Conservation (phyloP, 345 rosid genomes). For the Rhodamnia argentea region DNA sequence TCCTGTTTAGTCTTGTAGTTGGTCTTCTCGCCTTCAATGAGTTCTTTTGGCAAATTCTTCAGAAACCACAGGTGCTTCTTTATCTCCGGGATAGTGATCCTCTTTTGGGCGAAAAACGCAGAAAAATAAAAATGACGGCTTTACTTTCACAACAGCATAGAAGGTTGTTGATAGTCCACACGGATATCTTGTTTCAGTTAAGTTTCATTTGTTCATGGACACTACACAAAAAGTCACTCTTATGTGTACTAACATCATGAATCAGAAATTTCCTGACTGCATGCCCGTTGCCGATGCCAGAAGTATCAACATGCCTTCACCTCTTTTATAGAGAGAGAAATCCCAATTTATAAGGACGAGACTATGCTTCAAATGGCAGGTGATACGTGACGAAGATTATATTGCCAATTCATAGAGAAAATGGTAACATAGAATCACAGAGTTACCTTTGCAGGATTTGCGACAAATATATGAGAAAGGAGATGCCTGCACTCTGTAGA, state of each 20-base stretch:
- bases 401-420: background rate
- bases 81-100: slow-evolving; percentile 56
- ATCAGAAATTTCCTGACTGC: background rate
- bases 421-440: background rate
- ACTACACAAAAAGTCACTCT: background rate
- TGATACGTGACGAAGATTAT: background rate
- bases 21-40: slow-evolving; percentile 42
- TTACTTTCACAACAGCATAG: background rate
- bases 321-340: background rate
- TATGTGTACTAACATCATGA: background rate
- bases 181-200: background rate
- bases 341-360: background rate
- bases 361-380: background rate
- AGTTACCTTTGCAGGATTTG: slow-evolving; percentile 54
- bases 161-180: background rate
- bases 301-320: background rate
- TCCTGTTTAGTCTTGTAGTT: slow-evolving; percentile 16
- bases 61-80: slow-evolving; percentile 65
- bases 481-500: slow-evolving; percentile 53
- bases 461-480: slow-evolving; percentile 52
- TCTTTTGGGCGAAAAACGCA: slow-evolving; percentile 13
- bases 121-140: background rate
- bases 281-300: background rate
- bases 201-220: background rate
- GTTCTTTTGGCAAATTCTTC: slow-evolving; percentile 47